These are phyloP conservation scores for Sclerotinia sclerotiorum DNA, from an alignment of 2,329 filamentous ascomycete genomes.

Conservation along the genomic window DNA sequence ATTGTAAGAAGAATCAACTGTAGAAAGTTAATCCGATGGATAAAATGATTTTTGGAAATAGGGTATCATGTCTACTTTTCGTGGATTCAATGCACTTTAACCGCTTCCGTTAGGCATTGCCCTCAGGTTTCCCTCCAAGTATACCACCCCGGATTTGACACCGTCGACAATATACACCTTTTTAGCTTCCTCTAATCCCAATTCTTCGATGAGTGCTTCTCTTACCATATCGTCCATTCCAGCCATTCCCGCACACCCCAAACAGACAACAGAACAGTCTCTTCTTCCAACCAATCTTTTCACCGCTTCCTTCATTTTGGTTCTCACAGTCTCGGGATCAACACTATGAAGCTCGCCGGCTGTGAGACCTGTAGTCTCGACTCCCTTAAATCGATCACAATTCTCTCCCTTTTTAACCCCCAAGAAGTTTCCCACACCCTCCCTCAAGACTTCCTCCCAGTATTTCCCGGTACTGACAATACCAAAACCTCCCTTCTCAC, in stretches of 20 bases:
- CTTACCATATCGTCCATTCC: constrained; percentile 78
- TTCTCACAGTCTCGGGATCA: constrained; percentile 60
- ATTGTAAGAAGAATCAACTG: neutral
- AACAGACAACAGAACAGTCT: constrained; percentile 66
- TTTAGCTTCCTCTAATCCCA: constrained; percentile 58
- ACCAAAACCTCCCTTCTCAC: constrained; percentile 58
- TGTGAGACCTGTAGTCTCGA: constrained; percentile 77
- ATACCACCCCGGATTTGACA: constrained; percentile 63
- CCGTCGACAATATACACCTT: constrained; percentile 75
- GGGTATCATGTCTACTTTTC: neutral
- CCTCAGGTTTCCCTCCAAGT: constrained; percentile 32
- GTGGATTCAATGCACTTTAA: neutral
- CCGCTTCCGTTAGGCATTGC: constrained; percentile 12
- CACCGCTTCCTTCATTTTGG: constrained; percentile 68
- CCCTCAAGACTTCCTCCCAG: constrained; percentile 72
- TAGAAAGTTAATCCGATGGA: neutral
- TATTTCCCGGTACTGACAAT: constrained; percentile 85
- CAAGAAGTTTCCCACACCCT: constrained; percentile 65
- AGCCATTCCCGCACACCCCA: constrained; percentile 91
- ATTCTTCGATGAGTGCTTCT: constrained; percentile 62
- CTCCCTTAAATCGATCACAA: constrained; percentile 65
- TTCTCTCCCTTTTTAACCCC: constrained; percentile 45
- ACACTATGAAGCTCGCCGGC: constrained; percentile 77
- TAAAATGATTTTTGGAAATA: neutral
- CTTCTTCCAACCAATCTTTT: constrained; percentile 59